Percentiles rank a stretch among this genome's conserved stretches.
Conservation (phyloP, 805 yeast genomes). For the Pichia nanzhaoensis region DNA sequence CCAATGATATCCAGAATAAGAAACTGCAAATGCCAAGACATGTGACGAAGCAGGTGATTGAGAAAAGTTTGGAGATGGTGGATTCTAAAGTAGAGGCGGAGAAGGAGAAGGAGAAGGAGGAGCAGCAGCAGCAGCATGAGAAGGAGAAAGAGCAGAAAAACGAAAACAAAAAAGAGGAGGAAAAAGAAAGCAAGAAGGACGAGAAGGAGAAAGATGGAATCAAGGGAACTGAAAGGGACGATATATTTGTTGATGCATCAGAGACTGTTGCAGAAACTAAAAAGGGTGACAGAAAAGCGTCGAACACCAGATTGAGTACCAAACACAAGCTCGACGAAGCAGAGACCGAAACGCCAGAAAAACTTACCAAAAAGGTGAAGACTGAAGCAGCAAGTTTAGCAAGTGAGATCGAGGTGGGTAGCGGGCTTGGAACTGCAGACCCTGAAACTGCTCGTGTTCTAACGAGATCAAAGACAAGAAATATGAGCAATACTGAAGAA, state of each 20-base stretch:
- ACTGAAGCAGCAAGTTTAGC: background rate
- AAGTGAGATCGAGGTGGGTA: background rate
- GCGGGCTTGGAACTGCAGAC: background rate
- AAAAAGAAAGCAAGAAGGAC: conserved; percentile 1
- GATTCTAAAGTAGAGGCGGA: background rate
- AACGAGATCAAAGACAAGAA: conserved; percentile 3
- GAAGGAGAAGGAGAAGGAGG: background rate
- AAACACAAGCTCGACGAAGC: conserved; percentile 8
- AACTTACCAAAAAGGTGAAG: background rate
- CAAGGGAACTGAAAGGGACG: conserved; percentile 3
- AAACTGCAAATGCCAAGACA: conserved; percentile 8
- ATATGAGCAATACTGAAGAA: conserved; percentile 2
- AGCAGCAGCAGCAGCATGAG: background rate
- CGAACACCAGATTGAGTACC: background rate
- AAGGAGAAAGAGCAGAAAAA: background rate
- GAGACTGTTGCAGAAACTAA: conserved; percentile 5
- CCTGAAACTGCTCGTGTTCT: conserved; percentile 1
- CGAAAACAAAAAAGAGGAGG: conserved; percentile 7
- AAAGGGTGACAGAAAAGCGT: background rate
- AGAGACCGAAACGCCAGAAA: background rate
- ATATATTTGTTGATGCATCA: conserved; percentile 8
- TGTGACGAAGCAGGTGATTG: conserved; percentile 2
- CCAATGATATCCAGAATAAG: background rate
- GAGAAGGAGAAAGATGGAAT: conserved; percentile 5
- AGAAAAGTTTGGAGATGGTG: conserved; percentile 1